These are phyloP conservation scores for Aspergillus baeticus DNA, from an alignment of 495 filamentous ascomycete genomes.

Conservation along the genomic window DNA sequence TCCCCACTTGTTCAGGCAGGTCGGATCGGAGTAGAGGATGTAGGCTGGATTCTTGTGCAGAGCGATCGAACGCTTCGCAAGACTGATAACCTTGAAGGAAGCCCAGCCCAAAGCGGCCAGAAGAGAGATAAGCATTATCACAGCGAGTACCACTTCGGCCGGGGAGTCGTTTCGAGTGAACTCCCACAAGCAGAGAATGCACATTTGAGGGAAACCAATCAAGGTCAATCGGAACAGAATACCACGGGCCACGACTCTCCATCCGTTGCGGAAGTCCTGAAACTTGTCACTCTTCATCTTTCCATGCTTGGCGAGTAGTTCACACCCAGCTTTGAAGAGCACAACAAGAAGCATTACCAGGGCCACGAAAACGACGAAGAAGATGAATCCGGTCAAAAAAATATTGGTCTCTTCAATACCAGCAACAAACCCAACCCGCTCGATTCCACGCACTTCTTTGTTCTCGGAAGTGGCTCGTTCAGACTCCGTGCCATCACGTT, in stretches of 20 bases:
- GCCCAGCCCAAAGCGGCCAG: constrained; percentile 80
- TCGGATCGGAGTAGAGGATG: constrained; percentile 93
- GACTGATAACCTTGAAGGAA: constrained; percentile 80
- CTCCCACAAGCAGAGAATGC: constrained; percentile 91
- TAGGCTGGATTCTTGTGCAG: constrained; percentile 98
- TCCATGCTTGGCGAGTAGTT: constrained; percentile 66
- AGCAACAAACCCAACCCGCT: constrained; percentile 84
- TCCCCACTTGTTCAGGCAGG: constrained; percentile 95
- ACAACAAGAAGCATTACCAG: constrained; percentile 69
- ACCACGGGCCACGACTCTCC: constrained; percentile 83
- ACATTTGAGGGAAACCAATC: constrained; percentile 93
- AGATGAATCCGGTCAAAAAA: constrained; percentile 86
- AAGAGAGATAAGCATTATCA: constrained; percentile 87
- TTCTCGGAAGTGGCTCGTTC: constrained; percentile 51
- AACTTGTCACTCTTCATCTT: constrained; percentile 89
- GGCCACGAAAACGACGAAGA: constrained; percentile 83
- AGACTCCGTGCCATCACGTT: constrained; percentile 46
- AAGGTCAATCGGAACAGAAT: constrained; percentile 88
- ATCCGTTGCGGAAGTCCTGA: constrained; percentile 89
- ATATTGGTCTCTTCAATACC: constrained; percentile 89
- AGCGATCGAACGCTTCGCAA: constrained; percentile 81
- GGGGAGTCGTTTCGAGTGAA: constrained; percentile 82
- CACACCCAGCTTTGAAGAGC: constrained; percentile 76
- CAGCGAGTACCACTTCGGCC: constrained; percentile 82
- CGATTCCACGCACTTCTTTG: constrained; percentile 78